Conservation (phyloP, 495 filamentous ascomycete species). For the Penicillium coprophilum region DNA sequence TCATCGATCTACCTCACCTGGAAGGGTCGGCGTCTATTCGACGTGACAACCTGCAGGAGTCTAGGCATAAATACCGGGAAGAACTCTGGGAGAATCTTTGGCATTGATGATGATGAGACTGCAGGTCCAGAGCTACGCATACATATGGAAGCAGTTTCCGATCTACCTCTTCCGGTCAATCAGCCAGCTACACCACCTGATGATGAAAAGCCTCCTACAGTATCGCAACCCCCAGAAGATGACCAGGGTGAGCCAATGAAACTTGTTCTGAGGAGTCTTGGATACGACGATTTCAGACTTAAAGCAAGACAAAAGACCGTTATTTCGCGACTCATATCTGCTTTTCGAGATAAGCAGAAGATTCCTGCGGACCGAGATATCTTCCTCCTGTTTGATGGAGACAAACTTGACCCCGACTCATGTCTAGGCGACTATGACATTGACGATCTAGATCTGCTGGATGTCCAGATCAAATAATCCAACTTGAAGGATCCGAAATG, state of each 20-base stretch:
- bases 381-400: conserved; percentile 77
- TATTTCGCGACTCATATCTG: conserved; percentile 53
- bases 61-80: conserved; percentile 53
- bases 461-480: conserved; percentile 62
- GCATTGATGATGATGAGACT: conserved; percentile 37
- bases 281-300: conserved; percentile 54
- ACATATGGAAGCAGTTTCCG: conserved; percentile 73
- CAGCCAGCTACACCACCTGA: conserved; percentile 5
- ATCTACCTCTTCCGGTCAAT: conserved; percentile 37
- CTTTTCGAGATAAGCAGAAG: conserved; percentile 48
- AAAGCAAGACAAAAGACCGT: conserved; percentile 57
- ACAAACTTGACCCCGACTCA: conserved; percentile 60
- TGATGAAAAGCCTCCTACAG: not conserved
- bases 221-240: conserved; percentile 14
- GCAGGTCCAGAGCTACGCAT: conserved; percentile 41
- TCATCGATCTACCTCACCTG: conserved; percentile 72
- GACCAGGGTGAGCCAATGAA: conserved; percentile 39
- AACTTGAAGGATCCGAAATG: not conserved
- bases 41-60: conserved; percentile 68
- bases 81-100: conserved; percentile 26
- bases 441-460: conserved; percentile 73
- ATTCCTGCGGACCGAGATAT: conserved; percentile 53
- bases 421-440: conserved; percentile 71
- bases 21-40: conserved; percentile 69
- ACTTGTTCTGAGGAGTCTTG: conserved; percentile 60